These are phyloP conservation scores for Fusarium foetens DNA, from an alignment of 2,329 filamentous ascomycete species.

Conservation along the genomic window DNA sequence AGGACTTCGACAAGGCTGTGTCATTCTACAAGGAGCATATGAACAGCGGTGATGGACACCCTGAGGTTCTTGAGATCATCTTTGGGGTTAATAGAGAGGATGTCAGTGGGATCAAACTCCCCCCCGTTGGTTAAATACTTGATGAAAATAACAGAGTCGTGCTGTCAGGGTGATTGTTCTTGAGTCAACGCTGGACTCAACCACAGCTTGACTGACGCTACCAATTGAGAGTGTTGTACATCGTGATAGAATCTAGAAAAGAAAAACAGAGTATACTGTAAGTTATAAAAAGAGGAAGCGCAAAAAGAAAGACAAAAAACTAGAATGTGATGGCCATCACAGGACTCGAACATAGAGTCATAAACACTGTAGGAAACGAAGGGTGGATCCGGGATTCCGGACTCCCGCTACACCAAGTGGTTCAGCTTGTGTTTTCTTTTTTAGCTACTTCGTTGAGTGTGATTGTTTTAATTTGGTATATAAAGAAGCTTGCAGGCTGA, in stretches of 20 bases:
- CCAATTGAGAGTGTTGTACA: no score
- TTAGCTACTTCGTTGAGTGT: not conserved
- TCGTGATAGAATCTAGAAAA: no score
- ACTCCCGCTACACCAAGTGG: not conserved
- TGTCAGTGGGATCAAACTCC: not conserved
- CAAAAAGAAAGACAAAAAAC: not conserved
- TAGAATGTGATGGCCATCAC: not conserved
- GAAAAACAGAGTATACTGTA: not conserved
- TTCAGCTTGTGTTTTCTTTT: not conserved
- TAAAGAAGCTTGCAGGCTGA: fast-evolving
- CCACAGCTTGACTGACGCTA: no score
- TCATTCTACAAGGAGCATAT: not conserved
- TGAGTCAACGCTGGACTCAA: no score
- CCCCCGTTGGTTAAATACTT: fast-evolving
- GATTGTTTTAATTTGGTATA: not conserved
- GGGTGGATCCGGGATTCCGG: not conserved
- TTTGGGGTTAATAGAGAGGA: not conserved
- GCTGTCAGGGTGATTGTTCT: no score
- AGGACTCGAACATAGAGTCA: not conserved
- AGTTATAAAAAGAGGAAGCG: not conserved
- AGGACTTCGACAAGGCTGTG: not conserved
- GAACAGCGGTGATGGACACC: not conserved
- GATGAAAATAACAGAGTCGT: not conserved
- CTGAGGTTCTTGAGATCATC: not conserved
- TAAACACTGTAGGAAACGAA: not conserved